These are phyloP conservation scores for Pichia sp. DNA, from an alignment of 1,139 yeast genomes.

Conservation along the genomic window DNA sequence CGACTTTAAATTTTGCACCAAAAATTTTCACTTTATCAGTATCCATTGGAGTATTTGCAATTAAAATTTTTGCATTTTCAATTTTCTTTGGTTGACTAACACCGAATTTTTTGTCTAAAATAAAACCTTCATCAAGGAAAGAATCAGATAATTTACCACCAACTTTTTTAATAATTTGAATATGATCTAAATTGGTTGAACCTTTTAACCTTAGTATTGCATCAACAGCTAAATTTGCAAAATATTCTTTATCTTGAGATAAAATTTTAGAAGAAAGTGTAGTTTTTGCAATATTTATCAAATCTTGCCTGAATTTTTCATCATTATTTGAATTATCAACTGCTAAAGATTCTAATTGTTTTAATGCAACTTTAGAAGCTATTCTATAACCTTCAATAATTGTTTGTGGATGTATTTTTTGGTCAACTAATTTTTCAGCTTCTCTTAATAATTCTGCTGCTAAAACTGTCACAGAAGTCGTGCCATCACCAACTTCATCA, in stretches of 20 bases:
- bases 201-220: conserved; percentile 91
- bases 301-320: conserved; percentile 67
- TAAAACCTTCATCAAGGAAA: conserved; percentile 91
- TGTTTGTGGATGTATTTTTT: conserved; percentile 95
- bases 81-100: conserved; percentile 87
- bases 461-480: conserved; percentile 95
- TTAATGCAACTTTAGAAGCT: conserved; percentile 76
- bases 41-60: conserved; percentile 96
- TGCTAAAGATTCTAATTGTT: conserved; percentile 72
- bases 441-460: conserved; percentile 90
- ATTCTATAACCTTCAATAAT: conserved; percentile 93
- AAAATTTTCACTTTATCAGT: conserved; percentile 95
- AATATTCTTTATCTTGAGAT: conserved; percentile 89
- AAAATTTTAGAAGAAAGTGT: conserved; percentile 89
- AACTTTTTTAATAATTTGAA: conserved; percentile 85
- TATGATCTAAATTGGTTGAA: conserved; percentile 89
- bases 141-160: conserved; percentile 94
- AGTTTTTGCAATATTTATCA: conserved; percentile 83
- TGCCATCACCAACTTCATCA: conserved; percentile 98
- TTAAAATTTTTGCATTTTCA: conserved; percentile 77
- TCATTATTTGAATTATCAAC: conserved; percentile 63
- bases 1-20: conserved; percentile 97
- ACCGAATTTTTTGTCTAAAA: conserved; percentile 87
- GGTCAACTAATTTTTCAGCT: conserved; percentile 89
- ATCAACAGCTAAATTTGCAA: conserved; percentile 86